Evolutionary conservation across 148 eudicot genomes (phyloP).

Genomic region (Beta vulgaris): DNA sequence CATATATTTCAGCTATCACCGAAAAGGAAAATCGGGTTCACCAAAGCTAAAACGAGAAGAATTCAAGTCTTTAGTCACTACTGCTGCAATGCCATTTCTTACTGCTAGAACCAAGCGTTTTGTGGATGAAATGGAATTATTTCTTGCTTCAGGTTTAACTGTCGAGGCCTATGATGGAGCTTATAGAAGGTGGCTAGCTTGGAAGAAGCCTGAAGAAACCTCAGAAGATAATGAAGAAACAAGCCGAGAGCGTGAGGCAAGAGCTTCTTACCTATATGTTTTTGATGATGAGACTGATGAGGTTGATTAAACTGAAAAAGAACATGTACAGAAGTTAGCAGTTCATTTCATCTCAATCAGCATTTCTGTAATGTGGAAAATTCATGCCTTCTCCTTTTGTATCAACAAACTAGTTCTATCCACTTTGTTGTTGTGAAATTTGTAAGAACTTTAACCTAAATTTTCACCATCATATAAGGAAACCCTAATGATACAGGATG

Average conservation of each 20-base stretch:
- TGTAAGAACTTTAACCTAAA: too few relatives aligned
- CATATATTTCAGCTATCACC: constrained; percentile 41
- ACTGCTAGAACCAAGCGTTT: constrained; percentile 64
- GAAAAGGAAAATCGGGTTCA: constrained; percentile 24
- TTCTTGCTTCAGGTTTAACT: constrained; percentile 69
- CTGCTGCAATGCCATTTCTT: constrained; percentile 70
- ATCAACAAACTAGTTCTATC: not conserved
- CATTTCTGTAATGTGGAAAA: not conserved
- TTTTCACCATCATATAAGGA: too few relatives aligned
- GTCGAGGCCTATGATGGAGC: constrained; percentile 72
- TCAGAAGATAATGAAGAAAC: constrained; percentile 31
- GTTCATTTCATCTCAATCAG: not conserved
- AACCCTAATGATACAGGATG: too few relatives aligned
- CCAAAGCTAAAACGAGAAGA: constrained; percentile 47
- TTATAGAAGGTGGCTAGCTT: constrained; percentile 54
- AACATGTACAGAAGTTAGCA: not conserved
- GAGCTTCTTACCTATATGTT: constrained; percentile 39
- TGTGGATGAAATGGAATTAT: constrained; percentile 63
- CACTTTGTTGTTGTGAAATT: too few relatives aligned
- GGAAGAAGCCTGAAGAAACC: constrained; percentile 44
- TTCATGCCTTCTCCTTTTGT: not conserved
- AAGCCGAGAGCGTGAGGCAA: constrained; percentile 24
- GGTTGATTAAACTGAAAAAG: constrained; percentile 26
- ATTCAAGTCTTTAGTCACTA: constrained; percentile 46
- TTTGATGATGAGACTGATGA: constrained; percentile 60